Conservation (phyloP, 495 filamentous ascomycete species). For the Margaritispora aquatica region DNA sequence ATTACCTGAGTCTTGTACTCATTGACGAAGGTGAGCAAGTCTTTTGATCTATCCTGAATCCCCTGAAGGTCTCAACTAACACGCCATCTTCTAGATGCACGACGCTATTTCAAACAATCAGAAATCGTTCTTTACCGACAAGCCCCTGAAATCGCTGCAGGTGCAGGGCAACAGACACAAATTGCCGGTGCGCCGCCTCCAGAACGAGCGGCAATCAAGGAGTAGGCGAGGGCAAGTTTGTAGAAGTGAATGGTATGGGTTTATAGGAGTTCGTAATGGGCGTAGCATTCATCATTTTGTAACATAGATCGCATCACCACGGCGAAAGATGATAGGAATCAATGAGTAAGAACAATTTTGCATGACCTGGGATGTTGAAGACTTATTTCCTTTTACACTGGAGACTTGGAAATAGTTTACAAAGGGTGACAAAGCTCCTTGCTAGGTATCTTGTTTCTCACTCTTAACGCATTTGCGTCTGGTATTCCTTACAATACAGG, state of each 20-base stretch:
- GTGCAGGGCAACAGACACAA: conserved; percentile 25
- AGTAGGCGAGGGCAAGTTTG: too few relatives aligned
- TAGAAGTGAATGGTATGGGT: neutral
- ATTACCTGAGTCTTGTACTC: conserved; percentile 93
- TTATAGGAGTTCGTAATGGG: neutral
- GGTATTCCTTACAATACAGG: neutral
- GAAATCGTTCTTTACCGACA: conserved; percentile 98
- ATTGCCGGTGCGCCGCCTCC: conserved; percentile 25
- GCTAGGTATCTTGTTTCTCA: too few relatives aligned
- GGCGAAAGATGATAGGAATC: neutral
- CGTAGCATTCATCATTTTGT: conserved; percentile 9
- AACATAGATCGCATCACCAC: conserved; percentile 15
- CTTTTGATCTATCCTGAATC: too few relatives aligned
- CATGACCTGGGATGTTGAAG: neutral
- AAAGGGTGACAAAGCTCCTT: too few relatives aligned
- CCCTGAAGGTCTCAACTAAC: neutral
- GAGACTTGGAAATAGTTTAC: too few relatives aligned
- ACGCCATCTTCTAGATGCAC: conserved; percentile 60
- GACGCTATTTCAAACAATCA: conserved; percentile 98
- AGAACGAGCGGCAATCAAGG: conserved; percentile 17
- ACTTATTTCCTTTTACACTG: too few relatives aligned
- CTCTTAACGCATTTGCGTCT: neutral
- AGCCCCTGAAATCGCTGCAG: conserved; percentile 59
- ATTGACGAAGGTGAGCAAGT: conserved; percentile 77
- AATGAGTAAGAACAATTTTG: neutral